Base-by-base conservation (phyloP, 805 yeast genomes). In the Candida germanica region DNA sequence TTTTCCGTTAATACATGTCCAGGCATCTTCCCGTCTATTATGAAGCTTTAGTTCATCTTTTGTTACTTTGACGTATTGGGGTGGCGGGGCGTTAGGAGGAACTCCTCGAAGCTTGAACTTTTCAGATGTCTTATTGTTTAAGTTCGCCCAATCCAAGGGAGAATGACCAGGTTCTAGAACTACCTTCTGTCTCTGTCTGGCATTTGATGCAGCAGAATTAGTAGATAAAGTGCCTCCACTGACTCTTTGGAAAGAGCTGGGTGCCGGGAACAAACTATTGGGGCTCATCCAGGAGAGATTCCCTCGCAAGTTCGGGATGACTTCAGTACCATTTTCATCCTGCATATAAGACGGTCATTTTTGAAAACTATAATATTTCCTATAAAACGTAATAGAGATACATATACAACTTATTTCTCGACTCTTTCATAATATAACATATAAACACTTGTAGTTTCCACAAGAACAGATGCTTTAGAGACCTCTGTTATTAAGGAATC, bases 71-170 rank as follows among this genome's bases (percentile, higher is more conserved):
- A 83, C 46, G 35, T 53, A 59, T 9, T 52, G 64, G 1, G 71
- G 63, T 0, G 86, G 87, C 33, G 80, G 80, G 0, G 78, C 70
- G 25, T 59, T 57, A 0, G 72, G 68, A 3, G 61, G 63, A 2
- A 75, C 70, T 0, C 79, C 83, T 45, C 85, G 57, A 27, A 84
- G 66, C 40, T 77, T 68, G 39, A 60, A 54, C 6, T 72, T 73
- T 1, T 69, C 61, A 4, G 52, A 44, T 4, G 29, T 28, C 5
- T 70, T 61, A 10, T 61, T 53, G 35, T 77, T 79, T 18, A 77
- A 54, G 6, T 69, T 58, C 10, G 89, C 95, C 96, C 96, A 87
- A 54, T 87, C 95, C 42, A 87, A 58, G 0, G 94, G 89, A 2
- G 95, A 87, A 51, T 80, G 86, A 1, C 95, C 94, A 0, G 93